phyloP scores from a whole-genome alignment of 108 stramenopile species.

The Cyclotella baltica region DNA sequence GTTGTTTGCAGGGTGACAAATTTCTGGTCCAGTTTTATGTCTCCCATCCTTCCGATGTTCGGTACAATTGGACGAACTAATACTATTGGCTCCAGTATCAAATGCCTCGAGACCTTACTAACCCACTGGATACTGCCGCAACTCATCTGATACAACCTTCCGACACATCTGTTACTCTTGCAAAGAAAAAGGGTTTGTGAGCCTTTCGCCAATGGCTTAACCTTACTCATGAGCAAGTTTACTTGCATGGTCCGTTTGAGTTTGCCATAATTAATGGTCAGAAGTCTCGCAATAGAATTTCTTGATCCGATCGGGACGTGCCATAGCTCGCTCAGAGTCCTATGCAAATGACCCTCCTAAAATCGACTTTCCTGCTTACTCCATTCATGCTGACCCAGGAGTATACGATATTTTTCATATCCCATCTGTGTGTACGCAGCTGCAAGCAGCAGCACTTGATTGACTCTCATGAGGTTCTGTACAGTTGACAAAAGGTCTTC shows the following conservation, averaged over 20 bases:
- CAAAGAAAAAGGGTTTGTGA: not conserved
- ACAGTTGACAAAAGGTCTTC: not conserved
- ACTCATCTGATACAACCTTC: constrained; percentile 15
- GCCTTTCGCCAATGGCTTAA: not conserved
- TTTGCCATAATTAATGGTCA: constrained; percentile 2
- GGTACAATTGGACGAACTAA: no score
- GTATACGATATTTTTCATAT: no score
- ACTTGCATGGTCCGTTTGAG: constrained; percentile 24
- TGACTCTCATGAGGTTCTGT: not conserved
- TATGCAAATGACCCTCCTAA: not conserved
- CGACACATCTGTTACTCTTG: not conserved
- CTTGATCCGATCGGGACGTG: not conserved
- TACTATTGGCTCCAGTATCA: no score
- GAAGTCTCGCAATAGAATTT: constrained; percentile 9
- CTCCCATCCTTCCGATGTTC: not conserved
- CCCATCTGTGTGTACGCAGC: not conserved
- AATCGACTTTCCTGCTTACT: constrained; percentile 2
- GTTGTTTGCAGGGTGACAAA: no score
- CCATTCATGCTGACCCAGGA: constrained; percentile 10
- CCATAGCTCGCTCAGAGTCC: not conserved
- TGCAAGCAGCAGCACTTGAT: not conserved
- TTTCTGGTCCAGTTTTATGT: constrained; percentile 13
- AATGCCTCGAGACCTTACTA: not conserved
- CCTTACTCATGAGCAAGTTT: constrained; percentile 1
- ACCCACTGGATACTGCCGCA: not conserved